Base-by-base conservation (phyloP, 2,329 filamentous ascomycete species). In the Colletotrichum sp. region DNA sequence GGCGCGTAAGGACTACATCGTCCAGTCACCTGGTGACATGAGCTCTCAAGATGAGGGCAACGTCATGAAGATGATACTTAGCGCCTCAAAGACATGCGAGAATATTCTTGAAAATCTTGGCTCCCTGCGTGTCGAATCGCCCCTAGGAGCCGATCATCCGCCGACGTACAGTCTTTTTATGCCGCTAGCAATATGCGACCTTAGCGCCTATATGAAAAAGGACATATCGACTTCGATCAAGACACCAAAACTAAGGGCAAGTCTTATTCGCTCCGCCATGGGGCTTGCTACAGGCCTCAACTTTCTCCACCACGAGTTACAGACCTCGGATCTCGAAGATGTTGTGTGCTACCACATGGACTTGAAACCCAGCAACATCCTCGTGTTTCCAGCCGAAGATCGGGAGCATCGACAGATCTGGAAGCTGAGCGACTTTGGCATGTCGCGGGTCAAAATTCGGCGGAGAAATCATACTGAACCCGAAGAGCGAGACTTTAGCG, bases 381-480 rank as follows among this genome's bases (percentile, higher is more conserved):
- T 84, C n/a, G 72, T 83, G 10, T 26, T 83, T 83, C 52, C 76
- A 65, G 16, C 76, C n/a, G 21, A 15, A 59, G 55, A 16, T 28
- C 24, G 80, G 4, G 59, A 78, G 24, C 75, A 65, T 8, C 77
- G 72, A 52, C 26, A 79, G 8, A 77, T 82, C n/a, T 87, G 85
- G 85, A 86, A 86, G 75, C 79, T 87, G 13, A 85, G 85, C 24
- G 85, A 86, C 69, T 87, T 87, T 74, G 85, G 85, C 10, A 84
- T 86, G 79, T 83, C 86, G 2, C 80, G 83, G 8, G 82, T 86
- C 21, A 86, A 84, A 60, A 68, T 81, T 8, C 70, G 79, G 62
- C 78, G 77, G 39, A 69, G 71, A 26, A 67, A 66, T n/a, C 69
- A 78, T n/a, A 39, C 32, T 5, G 9, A 60, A n/a, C 10, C 64